Base-by-base conservation (phyloP, 2,329 filamentous ascomycete genomes). In the Verticillium dahliae region DNA sequence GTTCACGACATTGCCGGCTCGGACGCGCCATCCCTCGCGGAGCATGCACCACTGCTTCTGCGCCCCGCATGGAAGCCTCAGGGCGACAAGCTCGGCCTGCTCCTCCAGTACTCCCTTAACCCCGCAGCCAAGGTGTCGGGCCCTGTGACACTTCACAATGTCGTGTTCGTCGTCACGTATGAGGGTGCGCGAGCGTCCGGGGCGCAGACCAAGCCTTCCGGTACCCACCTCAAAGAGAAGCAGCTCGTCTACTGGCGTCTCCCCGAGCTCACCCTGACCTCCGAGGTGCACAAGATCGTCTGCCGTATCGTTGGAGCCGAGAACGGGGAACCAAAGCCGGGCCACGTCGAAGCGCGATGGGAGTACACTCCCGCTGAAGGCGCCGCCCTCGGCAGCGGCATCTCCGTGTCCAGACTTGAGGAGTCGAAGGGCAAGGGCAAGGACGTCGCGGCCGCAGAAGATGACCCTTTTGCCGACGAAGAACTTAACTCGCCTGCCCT, bases 101-200 rank as follows among this genome's bases (percentile, higher is more conserved):
- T 97, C 60, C 79, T 98, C 41, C 87, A 90, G 70, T 98, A 97
- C 76, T 87, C 87, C 6, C 82, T 95, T 15, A 97, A 97, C 73
- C 90, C 92, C 0, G 78, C 81, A 1, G 92, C 72, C 65, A 79
- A 76, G 57, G 76, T 80, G 3, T 65, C 70, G 2, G 70, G 65
- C 27, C 76, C 77, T 1, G 74, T 77, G 66, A 79, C 69, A 70
- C 82, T 74, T 70, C 89, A 87, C 68, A 96, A 97, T 68, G 81
- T 97, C 31, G 82, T 90, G 6, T 80, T 96, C 33, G 81, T 91
- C 15, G 85, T 89, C 35, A 86, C 84, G 1, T 89, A 96, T 66
- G 88, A 91, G 54, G 87, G 89, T 41, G 80, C 79, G 10, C 83
- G 81, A 65, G 86, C 90, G 0, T 82, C 78, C 4, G 82, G 83